Evolutionary conservation across 306 rosid species (phyloP), one percentile per base, ranked within the genome.

Genomic region (Quercus bicolor): DNA sequence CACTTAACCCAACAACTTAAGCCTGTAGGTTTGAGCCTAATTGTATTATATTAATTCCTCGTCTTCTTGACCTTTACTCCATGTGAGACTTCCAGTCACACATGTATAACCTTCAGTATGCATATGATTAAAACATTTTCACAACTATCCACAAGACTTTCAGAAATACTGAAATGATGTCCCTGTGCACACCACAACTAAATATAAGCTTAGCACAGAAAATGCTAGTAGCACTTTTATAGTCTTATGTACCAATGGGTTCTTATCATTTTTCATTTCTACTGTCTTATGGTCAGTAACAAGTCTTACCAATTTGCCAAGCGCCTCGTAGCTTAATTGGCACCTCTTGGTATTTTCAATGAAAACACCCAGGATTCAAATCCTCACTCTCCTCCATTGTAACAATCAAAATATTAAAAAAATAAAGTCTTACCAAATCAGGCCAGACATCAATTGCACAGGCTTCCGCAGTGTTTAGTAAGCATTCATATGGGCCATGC

Each of bases 401-500:
- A 40, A 40, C 12, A 7, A 40, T 40, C 45, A 0, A 8, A 40
- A 40, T 40, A 40, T 40, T 40, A 0, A 40, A 40, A 37, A 8
- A 40, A 40, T 8, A 0, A 72, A 65, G 29, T 52, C 79, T 90
- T 88, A 95, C 99, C 92, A 83, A 69, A 14, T 87, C 82, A 78
- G 99, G 97, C 99, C 93, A 93, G 73, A 43, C 68, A 57, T 85
- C 19, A 61, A 93, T 95, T 23, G 96, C 97, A 79, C 99, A 95
- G 5, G 97, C 96, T 85, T 95, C 96, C 61, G 92, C 88, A 0
- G 97, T 95, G 84, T 95, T 84, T 55, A 95, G 82, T 60, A 95
- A 87, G 84, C 99, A 95, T 79, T 95, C 99, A 33, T 62, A 31
- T 5, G 84, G 87, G 14, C 99, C 99, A 65, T 95, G 99, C 98